Base-by-base conservation (phyloP, 116 monocot species). In the Zostera marina region DNA sequence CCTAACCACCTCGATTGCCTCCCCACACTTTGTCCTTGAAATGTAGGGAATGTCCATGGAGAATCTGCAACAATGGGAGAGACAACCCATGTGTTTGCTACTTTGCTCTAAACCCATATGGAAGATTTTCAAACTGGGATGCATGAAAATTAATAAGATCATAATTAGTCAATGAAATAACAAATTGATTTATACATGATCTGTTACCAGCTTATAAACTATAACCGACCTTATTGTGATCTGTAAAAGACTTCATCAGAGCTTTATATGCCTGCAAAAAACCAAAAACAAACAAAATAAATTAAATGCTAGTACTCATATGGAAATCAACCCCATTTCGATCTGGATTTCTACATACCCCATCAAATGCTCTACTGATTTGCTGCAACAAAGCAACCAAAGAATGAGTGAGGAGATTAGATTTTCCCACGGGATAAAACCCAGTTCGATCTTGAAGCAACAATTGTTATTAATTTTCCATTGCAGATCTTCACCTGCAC, bases 31-130 rank as follows among this genome's bases (percentile, higher is more conserved):
- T 82, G 62, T 96, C 89, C 70, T 96, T 89, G 89, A 68, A 96
- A 89, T 60, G 74, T 69, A 44, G 78, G 82, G 19, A 85, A 80
- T 19, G 42, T 53, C 12, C 77, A 73, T 38, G 83, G 85, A 43
- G 61, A 82, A 68, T 80, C 82, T 15, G 76, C 76, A 68, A 60
- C 70, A 24, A 78, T 42, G 15, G 96, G 82, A 71, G 94, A 88
- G 20, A 80, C 89, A 54, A 96, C 75, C 96, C 96, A 96, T 61
- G 96, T 96, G 66, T 96, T 96, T 78, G n/a, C n/a, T n/a, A n/a
- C n/a, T n/a, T n/a, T n/a, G 89, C 75, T 61, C 96, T 77, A 47
- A 89, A 96, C 56, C 89, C 96, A 65, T 96, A 96, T 43, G 96
- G 96, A 70, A 96, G 96, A 74, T 96, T 96, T 22, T 85, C 96